A percentile compares a stretch with the other conserved stretches of the same genome.
Evolutionary conservation across 768 basidiomycete species (phyloP).

Genomic region (Tricholoma saponaceum): DNA sequence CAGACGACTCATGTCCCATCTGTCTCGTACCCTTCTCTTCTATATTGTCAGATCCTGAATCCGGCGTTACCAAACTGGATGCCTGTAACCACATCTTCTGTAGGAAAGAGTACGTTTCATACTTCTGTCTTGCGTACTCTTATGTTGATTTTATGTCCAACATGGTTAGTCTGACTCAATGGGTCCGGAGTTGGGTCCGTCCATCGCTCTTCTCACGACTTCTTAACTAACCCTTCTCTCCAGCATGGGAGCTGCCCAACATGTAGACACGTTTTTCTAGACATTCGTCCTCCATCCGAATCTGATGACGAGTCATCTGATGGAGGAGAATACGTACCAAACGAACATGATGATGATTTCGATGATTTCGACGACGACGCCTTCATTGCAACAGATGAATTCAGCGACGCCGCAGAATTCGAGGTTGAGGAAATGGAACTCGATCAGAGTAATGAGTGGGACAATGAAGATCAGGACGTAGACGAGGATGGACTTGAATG

Average conservation of each 20-base stretch:
- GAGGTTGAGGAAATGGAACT: constrained; percentile 37
- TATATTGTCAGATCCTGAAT: constrained; percentile 32
- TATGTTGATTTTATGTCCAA: background rate
- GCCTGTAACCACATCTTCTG: constrained; percentile 70
- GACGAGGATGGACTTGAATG: constrained; percentile 29
- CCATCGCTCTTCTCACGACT: background rate
- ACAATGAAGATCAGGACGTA: constrained; percentile 21
- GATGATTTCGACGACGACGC: constrained; percentile 51
- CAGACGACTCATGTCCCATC: constrained; percentile 61
- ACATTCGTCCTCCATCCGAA: constrained; percentile 45
- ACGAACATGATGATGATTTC: constrained; percentile 31
- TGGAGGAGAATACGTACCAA: constrained; percentile 62
- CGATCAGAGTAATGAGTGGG: constrained; percentile 13
- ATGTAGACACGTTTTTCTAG: constrained; percentile 57
- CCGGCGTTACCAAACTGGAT: constrained; percentile 52
- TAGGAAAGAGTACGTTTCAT: constrained; percentile 46
- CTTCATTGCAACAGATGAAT: constrained; percentile 40
- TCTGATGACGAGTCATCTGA: constrained; percentile 65
- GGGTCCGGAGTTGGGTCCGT: constrained; percentile 56
- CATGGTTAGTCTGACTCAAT: constrained; percentile 50
- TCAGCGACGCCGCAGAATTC: constrained; percentile 34
- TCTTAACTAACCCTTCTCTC: constrained; percentile 1
- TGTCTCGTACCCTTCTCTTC: constrained; percentile 52
- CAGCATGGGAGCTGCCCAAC: constrained; percentile 73
- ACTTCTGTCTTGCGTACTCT: background rate